Percentiles rank a stretch among this genome's conserved stretches.
Conservation (phyloP, 805 yeast species). For the Saccharomycopsis schoenii region DNA sequence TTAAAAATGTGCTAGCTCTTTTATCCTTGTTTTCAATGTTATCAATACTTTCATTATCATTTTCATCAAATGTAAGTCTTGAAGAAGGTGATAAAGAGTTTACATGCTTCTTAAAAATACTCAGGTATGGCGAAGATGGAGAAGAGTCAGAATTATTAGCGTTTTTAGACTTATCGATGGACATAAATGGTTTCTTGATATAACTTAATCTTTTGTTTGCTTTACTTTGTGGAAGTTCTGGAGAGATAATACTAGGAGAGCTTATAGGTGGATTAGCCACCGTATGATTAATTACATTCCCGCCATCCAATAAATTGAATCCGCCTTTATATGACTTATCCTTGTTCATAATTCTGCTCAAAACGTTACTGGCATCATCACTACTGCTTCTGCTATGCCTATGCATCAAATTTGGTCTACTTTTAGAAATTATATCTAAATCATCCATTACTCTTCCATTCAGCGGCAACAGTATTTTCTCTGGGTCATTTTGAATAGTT, state of each 20-base stretch:
- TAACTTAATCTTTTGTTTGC: conserved; percentile 14
- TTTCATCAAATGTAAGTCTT: not conserved
- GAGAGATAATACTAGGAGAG: not conserved
- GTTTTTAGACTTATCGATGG: conserved; percentile 6
- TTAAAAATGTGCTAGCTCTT: conserved; percentile 15
- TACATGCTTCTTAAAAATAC: conserved; percentile 9
- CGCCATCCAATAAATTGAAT: not conserved
- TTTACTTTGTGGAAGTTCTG: not conserved
- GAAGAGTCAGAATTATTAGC: conserved; percentile 1
- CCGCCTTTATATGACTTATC: not conserved
- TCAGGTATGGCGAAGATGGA: conserved; percentile 15
- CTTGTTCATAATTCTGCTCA: not conserved
- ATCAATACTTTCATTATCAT: conserved; percentile 18
- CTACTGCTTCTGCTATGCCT: conserved; percentile 18
- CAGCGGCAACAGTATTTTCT: not conserved
- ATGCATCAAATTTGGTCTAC: not conserved
- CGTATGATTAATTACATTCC: not conserved
- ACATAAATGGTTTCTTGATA: conserved; percentile 15
- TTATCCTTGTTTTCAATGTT: conserved; percentile 1
- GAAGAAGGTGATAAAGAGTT: conserved; percentile 4
- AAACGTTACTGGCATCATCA: conserved; percentile 10
- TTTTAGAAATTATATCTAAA: conserved; percentile 4
- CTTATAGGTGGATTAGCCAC: not conserved
- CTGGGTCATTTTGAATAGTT: conserved; percentile 24
- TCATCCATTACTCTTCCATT: conserved; percentile 5